Evolutionary conservation across 108 stramenopile species (phyloP).

Genomic region (Cylindrotheca closterium): DNA sequence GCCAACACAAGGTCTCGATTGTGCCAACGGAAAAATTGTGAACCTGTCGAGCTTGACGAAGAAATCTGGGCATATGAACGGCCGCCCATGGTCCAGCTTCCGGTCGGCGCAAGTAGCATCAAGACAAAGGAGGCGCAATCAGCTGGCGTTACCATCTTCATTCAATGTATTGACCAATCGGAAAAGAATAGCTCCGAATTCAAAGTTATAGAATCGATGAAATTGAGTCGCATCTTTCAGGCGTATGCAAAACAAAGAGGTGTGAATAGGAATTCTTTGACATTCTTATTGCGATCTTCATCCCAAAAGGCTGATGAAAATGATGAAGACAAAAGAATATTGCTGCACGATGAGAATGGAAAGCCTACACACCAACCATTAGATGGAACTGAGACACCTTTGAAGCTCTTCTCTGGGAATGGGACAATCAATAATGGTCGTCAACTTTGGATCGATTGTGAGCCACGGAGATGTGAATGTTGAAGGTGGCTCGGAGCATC

Average conservation of each 20-base stretch:
- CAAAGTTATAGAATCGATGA: background rate
- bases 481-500: too few species aligned
- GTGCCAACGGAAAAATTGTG: background rate
- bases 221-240: background rate
- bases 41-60: background rate
- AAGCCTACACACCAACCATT: background rate
- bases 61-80: background rate
- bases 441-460: background rate
- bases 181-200: background rate
- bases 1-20: background rate
- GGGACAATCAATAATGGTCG: background rate
- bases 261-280: background rate
- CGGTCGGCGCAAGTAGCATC: background rate
- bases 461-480: background rate
- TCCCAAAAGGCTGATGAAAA: background rate
- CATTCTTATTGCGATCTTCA: background rate
- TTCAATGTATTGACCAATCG: background rate
- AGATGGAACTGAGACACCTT: background rate
- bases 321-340: too few species aligned
- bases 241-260: background rate
- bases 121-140: background rate
- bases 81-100: too few species aligned
- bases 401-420: background rate
- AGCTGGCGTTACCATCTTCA: background rate
- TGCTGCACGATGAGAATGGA: background rate